Base-by-base conservation (phyloP, 768 basidiomycete genomes). In the Paxillus involutus region DNA sequence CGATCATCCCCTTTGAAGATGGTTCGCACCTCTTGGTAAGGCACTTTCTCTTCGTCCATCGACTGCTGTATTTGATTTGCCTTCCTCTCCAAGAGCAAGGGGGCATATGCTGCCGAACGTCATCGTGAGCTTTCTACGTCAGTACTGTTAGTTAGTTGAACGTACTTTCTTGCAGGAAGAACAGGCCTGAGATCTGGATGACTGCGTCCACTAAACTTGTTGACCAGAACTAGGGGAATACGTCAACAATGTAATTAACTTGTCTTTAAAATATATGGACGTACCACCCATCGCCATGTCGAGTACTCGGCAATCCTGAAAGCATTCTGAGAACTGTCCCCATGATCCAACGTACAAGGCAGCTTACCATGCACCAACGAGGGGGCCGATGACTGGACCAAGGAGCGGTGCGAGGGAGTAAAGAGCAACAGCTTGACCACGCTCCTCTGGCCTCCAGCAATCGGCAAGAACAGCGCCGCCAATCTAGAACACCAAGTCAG, bases 241-340 rank as follows among this genome's bases (percentile, higher is more conserved):
- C 17, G 30, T 49, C 3, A 41, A 3, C 44, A 16, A 51, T 49
- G 3, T 2, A 13, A 26, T 10, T 4, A 19, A 33, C 16, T 33
- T 0, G 13, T 8, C 2, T 19, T 0, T 2, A 29, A 36, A 40
- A 4, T 19, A 41, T 1, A 33, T 13, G 35, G 5, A 75, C 81
- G 41, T 66, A 81, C 82, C 32, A 88, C 85, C 86, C 86, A 89
- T 65, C 84, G 73, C 88, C 88, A 89, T 0, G 83, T 84, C 0
- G 84, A 78, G 37, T 70, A 72, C 40, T 87, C 73, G 0, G 82
- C 81, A 26, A 90, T 80, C 74, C 59, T 78, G 14, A 59, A 65
- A 12, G 64, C 57, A 32, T 0, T 19, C 30, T 47, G 4, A 48
- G 26, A 10, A 46, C 19, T n/a, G 12, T 13, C 3, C 14, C 14